Conservation (phyloP, 1,284 basidiomycete genomes). For the Heterobasidion irregulare region DNA sequence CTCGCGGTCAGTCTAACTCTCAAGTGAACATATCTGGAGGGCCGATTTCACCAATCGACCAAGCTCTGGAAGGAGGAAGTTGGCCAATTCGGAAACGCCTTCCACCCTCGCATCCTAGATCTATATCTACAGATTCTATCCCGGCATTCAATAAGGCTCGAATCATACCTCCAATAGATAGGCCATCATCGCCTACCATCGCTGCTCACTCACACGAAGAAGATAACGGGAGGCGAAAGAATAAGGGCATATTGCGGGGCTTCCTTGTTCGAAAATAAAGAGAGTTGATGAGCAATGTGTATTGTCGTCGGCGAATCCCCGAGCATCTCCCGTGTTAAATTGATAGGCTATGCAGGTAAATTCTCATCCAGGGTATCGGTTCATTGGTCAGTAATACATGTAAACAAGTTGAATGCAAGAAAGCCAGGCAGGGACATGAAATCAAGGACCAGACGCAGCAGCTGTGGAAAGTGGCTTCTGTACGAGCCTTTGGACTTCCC, state of each 20-base stretch:
- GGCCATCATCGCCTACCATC: conserved; percentile 2
- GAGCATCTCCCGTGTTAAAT: conserved; percentile 1
- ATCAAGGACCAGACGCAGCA: conserved; percentile 4
- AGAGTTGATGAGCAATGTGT: neutral
- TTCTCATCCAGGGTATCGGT: neutral
- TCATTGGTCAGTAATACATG: neutral
- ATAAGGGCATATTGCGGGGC: conserved; percentile 21
- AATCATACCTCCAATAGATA: neutral
- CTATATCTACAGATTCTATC: conserved; percentile 10
- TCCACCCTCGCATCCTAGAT: conserved; percentile 4
- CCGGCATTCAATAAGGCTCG: neutral
- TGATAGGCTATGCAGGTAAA: conserved; percentile 6
- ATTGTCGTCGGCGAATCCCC: neutral
- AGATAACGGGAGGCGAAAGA: conserved; percentile 12
- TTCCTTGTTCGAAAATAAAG: conserved; percentile 16
- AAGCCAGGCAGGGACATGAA: neutral
- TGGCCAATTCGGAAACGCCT: conserved; percentile 3
- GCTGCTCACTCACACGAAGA: neutral
- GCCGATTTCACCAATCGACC: neutral
- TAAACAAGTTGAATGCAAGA: neutral
- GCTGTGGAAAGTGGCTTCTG: conserved; percentile 38
- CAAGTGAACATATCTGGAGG: conserved; percentile 1
- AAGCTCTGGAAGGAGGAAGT: conserved; percentile 3
- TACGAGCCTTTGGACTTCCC: conserved; percentile 67
- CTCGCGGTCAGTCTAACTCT: conserved; percentile 6